Evolutionary conservation across 2,329 filamentous ascomycete genomes (phyloP).

Genomic region (Coleophoma crateriformis): DNA sequence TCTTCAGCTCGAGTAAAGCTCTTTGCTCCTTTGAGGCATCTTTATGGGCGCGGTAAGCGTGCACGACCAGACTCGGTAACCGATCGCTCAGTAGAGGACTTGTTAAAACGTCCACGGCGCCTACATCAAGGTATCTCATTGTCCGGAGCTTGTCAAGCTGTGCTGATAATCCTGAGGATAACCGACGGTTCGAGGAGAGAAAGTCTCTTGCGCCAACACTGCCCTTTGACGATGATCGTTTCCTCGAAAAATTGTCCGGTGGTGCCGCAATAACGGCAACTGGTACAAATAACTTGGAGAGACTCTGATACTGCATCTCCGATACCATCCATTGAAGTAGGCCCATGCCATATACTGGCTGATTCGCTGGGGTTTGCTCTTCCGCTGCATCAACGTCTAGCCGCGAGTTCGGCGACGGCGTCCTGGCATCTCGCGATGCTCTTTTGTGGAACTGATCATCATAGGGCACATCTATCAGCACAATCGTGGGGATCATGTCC

Average conservation of each 20-base stretch:
- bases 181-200: slow-evolving; percentile 10
- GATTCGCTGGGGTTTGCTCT: slow-evolving; percentile 26
- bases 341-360: slow-evolving; percentile 40
- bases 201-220: slow-evolving; percentile 9
- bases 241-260: slow-evolving; percentile 19
- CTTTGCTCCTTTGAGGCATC: slow-evolving; percentile 70
- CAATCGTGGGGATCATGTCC: slow-evolving; percentile 47
- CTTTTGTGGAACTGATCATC: slow-evolving; percentile 28
- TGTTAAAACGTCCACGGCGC: slow-evolving; percentile 79
- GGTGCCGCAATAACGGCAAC: slow-evolving; percentile 33
- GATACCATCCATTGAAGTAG: slow-evolving; percentile 40
- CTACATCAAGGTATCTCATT: slow-evolving; percentile 74
- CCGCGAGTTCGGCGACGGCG: slow-evolving; percentile 25
- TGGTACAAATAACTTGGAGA: slow-evolving; percentile 41
- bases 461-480: slow-evolving; percentile 45
- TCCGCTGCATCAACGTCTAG: slow-evolving; percentile 31
- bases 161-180: slow-evolving; percentile 28
- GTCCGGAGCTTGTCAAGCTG: slow-evolving; percentile 45
- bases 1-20: slow-evolving; percentile 64
- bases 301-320: slow-evolving; percentile 42
- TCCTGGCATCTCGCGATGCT: slow-evolving; percentile 25
- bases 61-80: slow-evolving; percentile 71
- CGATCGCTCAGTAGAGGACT: slow-evolving; percentile 72
- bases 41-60: slow-evolving; percentile 78
- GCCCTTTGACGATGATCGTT: slow-evolving; percentile 11